A percentile compares a stretch with the other conserved stretches of the same genome.
These are phyloP conservation scores for Karstenula rhodostoma DNA, from an alignment of 2,329 filamentous ascomycete species.

Conservation along the genomic window DNA sequence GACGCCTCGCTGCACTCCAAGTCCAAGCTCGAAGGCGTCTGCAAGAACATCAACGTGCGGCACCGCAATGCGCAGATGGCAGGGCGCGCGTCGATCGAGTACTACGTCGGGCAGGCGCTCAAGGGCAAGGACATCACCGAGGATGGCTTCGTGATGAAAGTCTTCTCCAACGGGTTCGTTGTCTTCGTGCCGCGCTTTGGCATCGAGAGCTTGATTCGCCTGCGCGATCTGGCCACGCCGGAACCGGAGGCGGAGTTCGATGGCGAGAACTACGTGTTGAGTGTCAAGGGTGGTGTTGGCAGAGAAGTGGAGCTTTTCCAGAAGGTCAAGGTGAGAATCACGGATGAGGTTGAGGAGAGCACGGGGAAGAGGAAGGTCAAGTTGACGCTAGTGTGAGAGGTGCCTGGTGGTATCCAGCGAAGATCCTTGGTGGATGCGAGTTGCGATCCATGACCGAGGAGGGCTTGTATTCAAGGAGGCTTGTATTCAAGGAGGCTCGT, in stretches of 20 bases:
- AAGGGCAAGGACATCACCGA: slow-evolving; percentile 79
- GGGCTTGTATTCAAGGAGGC: too few species aligned
- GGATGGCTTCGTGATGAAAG: slow-evolving; percentile 94
- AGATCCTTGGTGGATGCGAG: background rate
- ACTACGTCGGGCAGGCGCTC: slow-evolving; percentile 96
- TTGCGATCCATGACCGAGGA: too few species aligned
- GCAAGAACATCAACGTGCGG: slow-evolving; percentile 97
- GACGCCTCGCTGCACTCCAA: slow-evolving; percentile 82
- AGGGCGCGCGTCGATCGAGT: slow-evolving; percentile 91
- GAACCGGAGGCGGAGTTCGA: slow-evolving; percentile 85
- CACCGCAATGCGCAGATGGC: slow-evolving; percentile 98
- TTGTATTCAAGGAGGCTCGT: too few species aligned
- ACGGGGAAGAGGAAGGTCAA: slow-evolving; percentile 95
- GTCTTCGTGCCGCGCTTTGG: slow-evolving; percentile 96
- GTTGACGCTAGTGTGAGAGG: slow-evolving; percentile 62
- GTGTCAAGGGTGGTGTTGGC: slow-evolving; percentile 63
- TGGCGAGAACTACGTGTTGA: slow-evolving; percentile 82
- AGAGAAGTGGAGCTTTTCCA: slow-evolving; percentile 83
- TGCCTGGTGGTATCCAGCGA: background rate
- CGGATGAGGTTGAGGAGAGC: slow-evolving; percentile 89
- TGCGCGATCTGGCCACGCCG: slow-evolving; percentile 80
- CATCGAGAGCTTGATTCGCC: slow-evolving; percentile 88
- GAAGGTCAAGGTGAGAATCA: slow-evolving; percentile 87
- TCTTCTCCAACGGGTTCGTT: slow-evolving; percentile 97
- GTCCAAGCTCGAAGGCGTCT: slow-evolving; percentile 87